These are phyloP conservation scores for Aureobasidium sp. DNA, from an alignment of 2,329 filamentous ascomycete genomes.

Conservation along the genomic window DNA sequence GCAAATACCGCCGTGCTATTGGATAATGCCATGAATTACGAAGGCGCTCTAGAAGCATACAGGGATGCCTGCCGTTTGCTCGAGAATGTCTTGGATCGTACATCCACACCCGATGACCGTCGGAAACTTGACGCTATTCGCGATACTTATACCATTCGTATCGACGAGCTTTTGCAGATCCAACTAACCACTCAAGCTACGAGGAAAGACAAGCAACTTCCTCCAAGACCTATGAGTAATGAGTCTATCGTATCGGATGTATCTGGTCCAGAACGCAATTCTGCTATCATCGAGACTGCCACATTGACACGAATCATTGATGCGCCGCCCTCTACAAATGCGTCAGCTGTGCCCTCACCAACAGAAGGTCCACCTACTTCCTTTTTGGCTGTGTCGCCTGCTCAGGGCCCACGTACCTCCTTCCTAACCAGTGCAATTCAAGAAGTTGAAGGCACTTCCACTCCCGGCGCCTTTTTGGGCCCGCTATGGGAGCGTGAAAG, in stretches of 20 bases:
- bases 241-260: slow-evolving; percentile 27
- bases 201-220: slow-evolving; percentile 64
- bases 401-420: slow-evolving; percentile 28
- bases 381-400: background rate
- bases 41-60: slow-evolving; percentile 85
- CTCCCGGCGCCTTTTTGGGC: slow-evolving; percentile 16
- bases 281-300: slow-evolving; percentile 46
- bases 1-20: slow-evolving; percentile 92
- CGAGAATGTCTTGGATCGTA: slow-evolving; percentile 79
- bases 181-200: slow-evolving; percentile 39
- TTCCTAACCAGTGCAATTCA: slow-evolving; percentile 37
- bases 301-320: slow-evolving; percentile 48
- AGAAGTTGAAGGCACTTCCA: slow-evolving; percentile 30
- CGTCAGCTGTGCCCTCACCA: background rate
- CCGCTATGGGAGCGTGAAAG: slow-evolving; percentile 20
- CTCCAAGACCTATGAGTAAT: slow-evolving; percentile 60
- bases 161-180: slow-evolving; percentile 75
- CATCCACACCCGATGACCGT: slow-evolving; percentile 76
- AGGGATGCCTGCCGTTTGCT: slow-evolving; percentile 82
- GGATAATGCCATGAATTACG: slow-evolving; percentile 92
- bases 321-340: slow-evolving; percentile 23
- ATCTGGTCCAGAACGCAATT: slow-evolving; percentile 21
- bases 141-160: slow-evolving; percentile 82
- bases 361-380: background rate
- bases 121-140: slow-evolving; percentile 89